Conservation (phyloP, 2,329 filamentous ascomycete genomes). For the Rhynchosporium agropyri region DNA sequence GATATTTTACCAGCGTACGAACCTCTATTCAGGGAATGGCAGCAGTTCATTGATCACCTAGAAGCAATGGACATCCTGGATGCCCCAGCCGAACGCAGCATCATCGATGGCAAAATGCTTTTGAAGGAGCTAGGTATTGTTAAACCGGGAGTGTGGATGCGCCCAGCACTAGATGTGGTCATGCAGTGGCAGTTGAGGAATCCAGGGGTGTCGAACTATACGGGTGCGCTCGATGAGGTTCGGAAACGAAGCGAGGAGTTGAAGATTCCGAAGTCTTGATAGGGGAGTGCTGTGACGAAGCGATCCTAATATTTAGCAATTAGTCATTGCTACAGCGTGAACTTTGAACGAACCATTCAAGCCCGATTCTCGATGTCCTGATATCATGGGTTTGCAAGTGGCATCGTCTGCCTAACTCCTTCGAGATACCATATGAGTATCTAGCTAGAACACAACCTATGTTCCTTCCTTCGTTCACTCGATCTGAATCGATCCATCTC, state of each 20-base stretch:
- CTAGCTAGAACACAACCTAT: too few species aligned
- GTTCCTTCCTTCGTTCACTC: too few species aligned
- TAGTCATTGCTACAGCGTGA: neutral
- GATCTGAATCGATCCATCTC: too few species aligned
- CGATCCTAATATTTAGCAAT: neutral
- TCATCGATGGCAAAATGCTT: conserved; percentile 77
- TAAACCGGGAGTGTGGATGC: conserved; percentile 85
- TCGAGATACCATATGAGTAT: too few species aligned
- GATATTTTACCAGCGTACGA: conserved; percentile 31
- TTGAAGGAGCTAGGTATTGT: conserved; percentile 64
- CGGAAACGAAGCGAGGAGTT: conserved; percentile 41
- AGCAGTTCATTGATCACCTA: conserved; percentile 58
- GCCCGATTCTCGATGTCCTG: too few species aligned
- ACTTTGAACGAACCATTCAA: too few species aligned
- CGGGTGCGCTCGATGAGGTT: conserved; percentile 63
- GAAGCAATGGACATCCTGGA: conserved; percentile 58
- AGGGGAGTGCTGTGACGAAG: neutral
- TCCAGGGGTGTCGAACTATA: conserved; percentile 62
- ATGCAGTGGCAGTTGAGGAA: conserved; percentile 89
- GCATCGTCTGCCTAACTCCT: too few species aligned
- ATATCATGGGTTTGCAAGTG: too few species aligned
- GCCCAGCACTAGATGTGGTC: conserved; percentile 74
- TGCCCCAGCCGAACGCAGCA: conserved; percentile 58
- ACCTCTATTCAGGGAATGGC: conserved; percentile 54
- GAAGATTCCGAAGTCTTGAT: conserved; percentile 34